Conservation (phyloP, 192 early-diverging fungal species). For the Backusella mclennaniae region DNA sequence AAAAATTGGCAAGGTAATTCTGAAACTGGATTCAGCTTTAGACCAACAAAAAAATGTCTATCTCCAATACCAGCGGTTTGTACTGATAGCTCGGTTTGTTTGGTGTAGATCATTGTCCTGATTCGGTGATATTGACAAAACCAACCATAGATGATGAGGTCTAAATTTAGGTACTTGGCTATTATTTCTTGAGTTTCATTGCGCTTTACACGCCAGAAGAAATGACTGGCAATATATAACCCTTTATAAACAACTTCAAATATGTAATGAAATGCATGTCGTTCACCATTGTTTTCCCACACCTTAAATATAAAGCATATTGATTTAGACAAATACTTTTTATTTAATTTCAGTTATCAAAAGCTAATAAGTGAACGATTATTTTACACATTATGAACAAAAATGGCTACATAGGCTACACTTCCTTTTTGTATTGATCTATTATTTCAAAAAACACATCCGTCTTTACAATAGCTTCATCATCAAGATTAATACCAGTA, state of each 20-base stretch:
- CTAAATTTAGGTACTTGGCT: background rate
- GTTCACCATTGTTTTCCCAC: no score
- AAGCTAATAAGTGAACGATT: background rate
- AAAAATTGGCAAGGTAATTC: background rate
- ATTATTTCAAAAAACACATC: background rate
- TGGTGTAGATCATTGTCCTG: background rate
- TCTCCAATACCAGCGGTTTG: background rate
- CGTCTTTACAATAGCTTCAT: background rate
- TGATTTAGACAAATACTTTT: background rate
- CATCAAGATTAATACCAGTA: constrained; percentile 16
- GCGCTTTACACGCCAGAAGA: no score
- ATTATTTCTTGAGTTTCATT: no score
- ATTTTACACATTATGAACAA: background rate
- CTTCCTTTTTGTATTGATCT: background rate
- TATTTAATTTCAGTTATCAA: background rate
- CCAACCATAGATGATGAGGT: background rate
- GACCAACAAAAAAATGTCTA: background rate
- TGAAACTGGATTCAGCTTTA: background rate
- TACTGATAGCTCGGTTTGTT: background rate
- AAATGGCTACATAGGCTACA: background rate
- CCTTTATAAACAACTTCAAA: no score
- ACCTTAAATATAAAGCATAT: background rate
- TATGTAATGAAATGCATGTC: no score
- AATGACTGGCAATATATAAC: no score
- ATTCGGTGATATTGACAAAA: background rate